Evolutionary conservation across 768 basidiomycete species (phyloP).

Genomic region (Neoboletus brunneissimus): DNA sequence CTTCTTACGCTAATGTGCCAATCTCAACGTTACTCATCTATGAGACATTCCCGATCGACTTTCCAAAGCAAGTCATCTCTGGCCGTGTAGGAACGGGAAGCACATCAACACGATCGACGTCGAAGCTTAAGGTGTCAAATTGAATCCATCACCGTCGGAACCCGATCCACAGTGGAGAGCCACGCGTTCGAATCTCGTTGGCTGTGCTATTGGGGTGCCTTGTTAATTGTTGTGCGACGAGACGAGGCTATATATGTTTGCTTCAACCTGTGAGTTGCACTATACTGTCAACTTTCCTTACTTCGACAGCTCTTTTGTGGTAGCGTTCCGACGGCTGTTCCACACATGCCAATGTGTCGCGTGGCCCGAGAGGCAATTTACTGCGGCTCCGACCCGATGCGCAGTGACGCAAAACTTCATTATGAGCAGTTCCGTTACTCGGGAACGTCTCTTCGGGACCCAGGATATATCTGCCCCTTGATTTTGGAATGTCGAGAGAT

Average conservation of each 20-base stretch:
- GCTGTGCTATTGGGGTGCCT: slow-evolving; percentile 22
- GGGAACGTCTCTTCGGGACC: not conserved
- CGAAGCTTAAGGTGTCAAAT: slow-evolving; percentile 16
- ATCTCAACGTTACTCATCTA: slow-evolving; percentile 14
- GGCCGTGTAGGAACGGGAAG: slow-evolving; percentile 15
- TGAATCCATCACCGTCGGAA: slow-evolving; percentile 16
- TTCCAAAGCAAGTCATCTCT: slow-evolving; percentile 21
- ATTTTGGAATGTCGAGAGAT: not conserved
- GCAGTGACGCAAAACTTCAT: not conserved
- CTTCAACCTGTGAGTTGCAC: slow-evolving; percentile 6
- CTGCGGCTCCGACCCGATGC: not conserved
- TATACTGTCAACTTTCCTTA: slow-evolving; percentile 7
- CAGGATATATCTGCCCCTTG: not conserved
- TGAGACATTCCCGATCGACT: slow-evolving; percentile 11
- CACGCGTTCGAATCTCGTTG: slow-evolving; percentile 21
- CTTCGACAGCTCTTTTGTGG: slow-evolving; percentile 5
- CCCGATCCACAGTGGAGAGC: slow-evolving; percentile 10
- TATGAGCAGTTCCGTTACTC: not conserved
- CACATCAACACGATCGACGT: slow-evolving; percentile 24
- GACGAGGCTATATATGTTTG: slow-evolving; percentile 14
- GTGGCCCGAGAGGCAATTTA: not conserved
- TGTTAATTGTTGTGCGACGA: slow-evolving; percentile 15
- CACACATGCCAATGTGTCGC: not conserved
- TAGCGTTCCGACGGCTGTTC: not conserved
- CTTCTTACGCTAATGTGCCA: slow-evolving; percentile 5